Conservation (phyloP, 768 basidiomycete genomes). For the Phylloporus arenicola region DNA sequence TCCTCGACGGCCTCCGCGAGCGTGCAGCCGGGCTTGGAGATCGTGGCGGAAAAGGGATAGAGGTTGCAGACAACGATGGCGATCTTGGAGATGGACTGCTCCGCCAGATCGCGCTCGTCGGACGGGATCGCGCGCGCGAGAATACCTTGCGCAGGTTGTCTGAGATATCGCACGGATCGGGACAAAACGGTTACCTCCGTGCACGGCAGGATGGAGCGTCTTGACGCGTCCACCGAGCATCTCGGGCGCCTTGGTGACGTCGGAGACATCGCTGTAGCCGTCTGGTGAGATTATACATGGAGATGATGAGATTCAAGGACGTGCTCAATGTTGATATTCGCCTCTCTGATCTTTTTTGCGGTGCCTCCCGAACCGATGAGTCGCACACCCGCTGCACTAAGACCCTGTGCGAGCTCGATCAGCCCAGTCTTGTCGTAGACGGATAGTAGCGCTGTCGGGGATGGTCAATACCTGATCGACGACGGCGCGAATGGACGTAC, state of each 20-base stretch:
- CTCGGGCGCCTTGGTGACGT: conserved; percentile 96
- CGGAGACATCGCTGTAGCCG: conserved; percentile 80
- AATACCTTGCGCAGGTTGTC: conserved; percentile 55
- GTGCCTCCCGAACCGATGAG: conserved; percentile 96
- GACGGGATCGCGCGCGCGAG: conserved; percentile 88
- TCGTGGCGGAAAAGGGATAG: conserved; percentile 92
- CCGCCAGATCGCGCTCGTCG: conserved; percentile 78
- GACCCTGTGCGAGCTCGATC: conserved; percentile 82
- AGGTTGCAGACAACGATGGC: conserved; percentile 98
- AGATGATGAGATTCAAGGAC: conserved; percentile 30
- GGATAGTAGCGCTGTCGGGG: conserved; percentile 70
- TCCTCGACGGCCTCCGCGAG: conserved; percentile 93
- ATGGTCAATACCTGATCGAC: conserved; percentile 3
- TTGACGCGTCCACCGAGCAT: conserved; percentile 99
- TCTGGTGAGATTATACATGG: conserved; percentile 6
- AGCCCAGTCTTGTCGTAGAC: conserved; percentile 95
- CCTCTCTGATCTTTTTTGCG: conserved; percentile 94
- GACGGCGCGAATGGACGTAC: conserved; percentile 11
- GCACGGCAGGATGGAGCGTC: conserved; percentile 95
- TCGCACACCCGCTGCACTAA: conserved; percentile 74
- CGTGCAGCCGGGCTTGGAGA: conserved; percentile 83
- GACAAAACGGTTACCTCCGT: conserved; percentile 64
- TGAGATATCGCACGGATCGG: background rate
- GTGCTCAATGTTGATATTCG: conserved; percentile 85
- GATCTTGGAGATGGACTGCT: conserved; percentile 86